Evolutionary conservation across 2,329 filamentous ascomycete species (phyloP), one percentile per base, ranked within the genome.

Genomic region (Geosmithia putterillii): DNA sequence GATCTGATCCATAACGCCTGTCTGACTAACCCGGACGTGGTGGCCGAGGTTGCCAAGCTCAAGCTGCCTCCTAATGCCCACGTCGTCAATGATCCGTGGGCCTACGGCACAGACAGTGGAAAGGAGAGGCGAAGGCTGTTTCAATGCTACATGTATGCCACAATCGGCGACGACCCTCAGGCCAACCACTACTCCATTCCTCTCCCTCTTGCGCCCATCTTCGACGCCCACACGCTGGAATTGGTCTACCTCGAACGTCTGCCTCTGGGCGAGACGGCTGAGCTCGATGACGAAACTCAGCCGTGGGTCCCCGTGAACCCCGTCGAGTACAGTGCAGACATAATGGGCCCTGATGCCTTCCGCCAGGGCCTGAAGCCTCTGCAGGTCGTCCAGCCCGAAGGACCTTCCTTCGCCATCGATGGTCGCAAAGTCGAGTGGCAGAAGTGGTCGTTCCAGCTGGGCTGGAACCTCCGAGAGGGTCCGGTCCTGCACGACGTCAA

Each of bases 391-490:
- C 85, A 90, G 54, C 73, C 73, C 34, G 75, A 84, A 23, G 82
- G 82, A 0, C 71, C 81, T 0, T 82, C 76, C 2, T 86, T 87
- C 59, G 65, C 61, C 0, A 42, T 65, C 38, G 62, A 73, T 51
- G 65, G 66, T 41, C 57, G 63, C n/a, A n/a, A n/a, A n/a, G 51
- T 78, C 5, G 60, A 68, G 44, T 81, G 78, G 78, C 75, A 81
- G 56, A 79, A 82, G 51, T 86, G 81, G 81, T 67, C 72, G 2
- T 79, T 87, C 61, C 67, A 81, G 10, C 69, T 88, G 3, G 73
- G 74, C 32, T 85, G 83, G 63, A 86, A 81, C 56, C 71, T 75
- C 40, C 70, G 83, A 2, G 83, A 87, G 57, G 82, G 83, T 7
- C 73, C 78, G 8, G 79, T 83, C 3, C 65, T 87, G 3, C 80